Base-by-base conservation (phyloP, 1,284 basidiomycete genomes). In the Stygiomarasmius scandens region DNA sequence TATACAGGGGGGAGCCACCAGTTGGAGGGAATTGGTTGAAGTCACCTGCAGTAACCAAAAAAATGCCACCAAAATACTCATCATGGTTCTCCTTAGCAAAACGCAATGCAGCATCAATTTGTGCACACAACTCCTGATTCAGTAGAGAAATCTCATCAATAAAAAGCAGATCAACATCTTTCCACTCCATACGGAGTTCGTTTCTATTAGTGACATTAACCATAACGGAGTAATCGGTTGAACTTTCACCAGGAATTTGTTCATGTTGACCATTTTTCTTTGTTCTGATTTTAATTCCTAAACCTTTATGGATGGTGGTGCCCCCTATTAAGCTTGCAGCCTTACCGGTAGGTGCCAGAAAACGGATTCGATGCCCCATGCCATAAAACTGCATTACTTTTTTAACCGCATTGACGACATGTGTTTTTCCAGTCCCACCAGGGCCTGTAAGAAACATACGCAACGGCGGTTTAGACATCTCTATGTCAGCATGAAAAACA, bases 391-490 rank as follows among this genome's bases (percentile, higher is more conserved):
- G 20, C 66, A 72, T 67, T 0, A 72, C 51, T 16, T 47, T 16
- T 36, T 67, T 53, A 0, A 72, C 29, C 24, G 70, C 66, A 23
- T 61, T 52, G 0, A 70, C 64, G 48, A 71, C 70, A 58, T 70
- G 67, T 8, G 65, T 70, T 59, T 72, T 71, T n/a, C 70, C 69
- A 8, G 70, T 71, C 11, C 70, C 69, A 11, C 69, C 69, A 24
- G 69, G 68, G 0, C 69, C 67, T 20, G 69, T 68, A 58, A 71
- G 58, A 1, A 71, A 52, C 61, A 71, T 61, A 1, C 60, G 32
- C 9, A 70, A 45, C 34, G 56, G 60, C 4, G 6, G 8, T 9
- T 41, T 8, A 19, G 38, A 9, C 8, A 41, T 16, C 16, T 41
- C 38, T 41, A 4, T 19, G 6, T 12, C 8, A 4, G 11, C 6